Percentiles rank a stretch among this genome's conserved stretches.
Conservation (phyloP, 2,329 filamentous ascomycete genomes). For the Coleophoma eucalyptorum region DNA sequence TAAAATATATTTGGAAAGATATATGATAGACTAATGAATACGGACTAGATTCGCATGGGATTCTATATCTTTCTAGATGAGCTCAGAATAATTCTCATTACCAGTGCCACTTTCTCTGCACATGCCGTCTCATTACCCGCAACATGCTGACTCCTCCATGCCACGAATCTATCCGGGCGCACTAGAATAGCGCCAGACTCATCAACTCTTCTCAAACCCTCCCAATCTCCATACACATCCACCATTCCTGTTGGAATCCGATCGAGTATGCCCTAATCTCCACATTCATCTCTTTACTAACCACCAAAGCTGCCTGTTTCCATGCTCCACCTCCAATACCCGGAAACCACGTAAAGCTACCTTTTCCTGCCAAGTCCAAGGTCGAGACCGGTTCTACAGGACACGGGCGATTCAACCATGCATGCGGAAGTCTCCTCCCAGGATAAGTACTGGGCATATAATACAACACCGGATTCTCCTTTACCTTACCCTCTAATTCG, state of each 20-base stretch:
- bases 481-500: background rate
- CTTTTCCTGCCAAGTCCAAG: constrained; percentile 53
- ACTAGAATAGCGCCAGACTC: constrained; percentile 53
- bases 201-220: constrained; percentile 42
- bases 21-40: too few relatives aligned
- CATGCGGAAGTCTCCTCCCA: constrained; percentile 46
- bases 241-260: constrained; percentile 52
- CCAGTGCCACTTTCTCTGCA: background rate
- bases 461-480: background rate
- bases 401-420: constrained; percentile 50
- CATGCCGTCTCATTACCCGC: background rate
- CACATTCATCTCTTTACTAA: constrained; percentile 19
- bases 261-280: constrained; percentile 43
- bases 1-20: too few relatives aligned
- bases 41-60: too few relatives aligned
- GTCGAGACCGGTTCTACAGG: constrained; percentile 45
- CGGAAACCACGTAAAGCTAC: constrained; percentile 42
- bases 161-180: constrained; percentile 43
- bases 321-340: constrained; percentile 50
- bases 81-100: background rate
- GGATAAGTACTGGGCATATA: constrained; percentile 17
- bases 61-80: background rate
- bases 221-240: constrained; percentile 61
- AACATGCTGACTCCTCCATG: background rate
- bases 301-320: constrained; percentile 34